Percentiles rank a stretch among this genome's conserved stretches.
phyloP scores from a whole-genome alignment of 1,284 basidiomycete species.

The Marasmius sp. region DNA sequence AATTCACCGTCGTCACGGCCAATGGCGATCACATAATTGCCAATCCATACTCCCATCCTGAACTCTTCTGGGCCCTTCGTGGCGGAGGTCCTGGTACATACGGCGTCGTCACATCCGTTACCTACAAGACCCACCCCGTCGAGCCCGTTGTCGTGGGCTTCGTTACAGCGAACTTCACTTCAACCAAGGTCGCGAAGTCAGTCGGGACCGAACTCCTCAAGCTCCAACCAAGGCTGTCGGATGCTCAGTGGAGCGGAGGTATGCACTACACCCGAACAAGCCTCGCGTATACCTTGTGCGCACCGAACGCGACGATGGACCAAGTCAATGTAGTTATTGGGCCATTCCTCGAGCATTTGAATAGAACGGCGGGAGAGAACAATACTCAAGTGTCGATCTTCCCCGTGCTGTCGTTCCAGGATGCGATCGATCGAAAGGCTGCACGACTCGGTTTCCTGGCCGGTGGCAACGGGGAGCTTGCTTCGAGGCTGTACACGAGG shows the following conservation, averaged over 20 bases:
- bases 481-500: slow-evolving; percentile 37
- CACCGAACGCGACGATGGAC: slow-evolving; percentile 32
- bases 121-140: slow-evolving; percentile 34
- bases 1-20: slow-evolving; percentile 38
- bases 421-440: slow-evolving; percentile 9
- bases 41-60: slow-evolving; percentile 34
- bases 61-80: slow-evolving; percentile 52
- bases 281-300: slow-evolving; percentile 23
- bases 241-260: slow-evolving; percentile 29
- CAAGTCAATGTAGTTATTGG: not conserved
- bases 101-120: slow-evolving; percentile 40
- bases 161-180: slow-evolving; percentile 25
- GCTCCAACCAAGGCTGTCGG: slow-evolving; percentile 23
- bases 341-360: too few relatives aligned
- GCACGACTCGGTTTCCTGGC: slow-evolving; percentile 18
- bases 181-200: slow-evolving; percentile 16
- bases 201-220: slow-evolving; percentile 25
- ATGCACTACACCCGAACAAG: slow-evolving; percentile 10
- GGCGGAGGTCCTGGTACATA: slow-evolving; percentile 50
- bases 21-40: slow-evolving; percentile 33
- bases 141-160: slow-evolving; percentile 25
- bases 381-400: not conserved
- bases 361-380: too few relatives aligned
- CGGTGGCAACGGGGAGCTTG: slow-evolving; percentile 22
- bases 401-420: slow-evolving; percentile 15